Percentiles rank a stretch among this genome's conserved stretches.
Conservation (phyloP, 345 rosid genomes). For the Euphorbia pulcherrima region DNA sequence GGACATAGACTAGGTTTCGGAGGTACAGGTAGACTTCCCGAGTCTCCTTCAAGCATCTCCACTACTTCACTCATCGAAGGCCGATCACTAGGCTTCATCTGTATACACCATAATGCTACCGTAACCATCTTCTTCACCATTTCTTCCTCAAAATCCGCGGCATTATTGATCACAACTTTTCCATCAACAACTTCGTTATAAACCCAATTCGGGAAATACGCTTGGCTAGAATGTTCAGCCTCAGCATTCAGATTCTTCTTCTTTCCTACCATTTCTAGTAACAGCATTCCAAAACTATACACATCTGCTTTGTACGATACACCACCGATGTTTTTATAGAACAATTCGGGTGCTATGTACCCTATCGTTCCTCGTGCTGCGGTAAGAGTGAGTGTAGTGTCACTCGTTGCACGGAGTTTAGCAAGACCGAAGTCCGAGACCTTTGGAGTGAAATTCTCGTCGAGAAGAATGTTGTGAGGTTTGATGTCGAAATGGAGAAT, state of each 20-base stretch:
- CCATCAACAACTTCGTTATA: slow-evolving; percentile 10
- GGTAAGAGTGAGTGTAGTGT: slow-evolving; percentile 2
- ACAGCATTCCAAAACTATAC: slow-evolving; percentile 22
- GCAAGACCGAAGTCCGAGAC: slow-evolving; percentile 23
- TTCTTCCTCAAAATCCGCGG: neutral
- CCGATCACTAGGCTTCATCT: slow-evolving; percentile 18
- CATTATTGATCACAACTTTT: slow-evolving; percentile 7
- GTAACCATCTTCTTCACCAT: slow-evolving; percentile 15
- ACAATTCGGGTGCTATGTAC: slow-evolving; percentile 22
- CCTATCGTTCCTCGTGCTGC: slow-evolving; percentile 25
- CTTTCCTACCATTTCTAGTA: slow-evolving; percentile 24
- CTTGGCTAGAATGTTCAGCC: slow-evolving; percentile 13
- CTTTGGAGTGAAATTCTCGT: slow-evolving; percentile 17
- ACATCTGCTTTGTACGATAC: slow-evolving; percentile 25
- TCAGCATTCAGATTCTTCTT: slow-evolving; percentile 7
- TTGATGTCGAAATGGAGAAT: slow-evolving; percentile 23
- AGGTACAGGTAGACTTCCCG: slow-evolving; percentile 15
- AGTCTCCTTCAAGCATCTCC: slow-evolving; percentile 19
- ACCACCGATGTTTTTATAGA: slow-evolving; percentile 18
- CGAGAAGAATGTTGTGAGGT: slow-evolving; percentile 22
- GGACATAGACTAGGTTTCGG: slow-evolving; percentile 16
- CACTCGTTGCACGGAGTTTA: slow-evolving; percentile 6
- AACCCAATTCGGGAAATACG: slow-evolving; percentile 22
- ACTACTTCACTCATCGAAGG: slow-evolving; percentile 19
- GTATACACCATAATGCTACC: slow-evolving; percentile 23